A percentile compares a stretch with the other conserved stretches of the same genome.
phyloP scores from a whole-genome alignment of 1,284 basidiomycete species.

The Chalciporus sp. region DNA sequence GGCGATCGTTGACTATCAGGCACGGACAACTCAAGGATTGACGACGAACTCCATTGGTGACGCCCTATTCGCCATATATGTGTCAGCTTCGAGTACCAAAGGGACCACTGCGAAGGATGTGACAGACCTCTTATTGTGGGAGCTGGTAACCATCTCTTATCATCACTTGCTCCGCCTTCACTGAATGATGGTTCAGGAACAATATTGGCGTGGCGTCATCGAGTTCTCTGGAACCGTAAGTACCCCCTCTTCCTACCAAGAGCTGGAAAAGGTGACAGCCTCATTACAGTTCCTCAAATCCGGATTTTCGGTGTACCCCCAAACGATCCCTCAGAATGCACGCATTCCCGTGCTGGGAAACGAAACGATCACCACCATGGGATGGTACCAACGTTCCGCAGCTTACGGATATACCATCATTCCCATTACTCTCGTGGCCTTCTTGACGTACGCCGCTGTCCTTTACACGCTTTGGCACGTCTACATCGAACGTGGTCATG shows the following conservation, averaged over 20 bases:
- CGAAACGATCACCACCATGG: slow-evolving; percentile 12
- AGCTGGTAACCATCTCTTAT: slow-evolving; percentile 9
- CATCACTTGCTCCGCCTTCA: not conserved
- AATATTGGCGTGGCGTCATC: slow-evolving; percentile 21
- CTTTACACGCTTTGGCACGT: slow-evolving; percentile 15
- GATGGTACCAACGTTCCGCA: slow-evolving; percentile 5
- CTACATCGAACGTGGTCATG: not conserved
- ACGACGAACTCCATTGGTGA: slow-evolving; percentile 18
- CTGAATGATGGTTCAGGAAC: slow-evolving; percentile 4
- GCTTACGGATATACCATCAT: slow-evolving; percentile 11
- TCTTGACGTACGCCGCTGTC: slow-evolving; percentile 9
- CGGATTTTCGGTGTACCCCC: slow-evolving; percentile 13
- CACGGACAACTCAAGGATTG: slow-evolving; percentile 12
- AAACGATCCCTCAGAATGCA: not conserved
- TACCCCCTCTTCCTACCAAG: not conserved
- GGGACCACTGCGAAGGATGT: not conserved
- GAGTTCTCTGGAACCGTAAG: slow-evolving; percentile 20
- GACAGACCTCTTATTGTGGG: not conserved
- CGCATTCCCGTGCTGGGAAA: slow-evolving; percentile 1
- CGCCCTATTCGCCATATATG: slow-evolving; percentile 17
- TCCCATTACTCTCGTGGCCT: slow-evolving; percentile 12
- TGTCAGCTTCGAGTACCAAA: slow-evolving; percentile 4
- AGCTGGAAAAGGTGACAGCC: not conserved
- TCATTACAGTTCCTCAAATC: slow-evolving; percentile 18
- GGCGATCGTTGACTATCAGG: slow-evolving; percentile 9